Evolutionary conservation across 225 moss, liverwort and hornwort genomes (phyloP).

Genomic region (Pleurozium schreberi): DNA sequence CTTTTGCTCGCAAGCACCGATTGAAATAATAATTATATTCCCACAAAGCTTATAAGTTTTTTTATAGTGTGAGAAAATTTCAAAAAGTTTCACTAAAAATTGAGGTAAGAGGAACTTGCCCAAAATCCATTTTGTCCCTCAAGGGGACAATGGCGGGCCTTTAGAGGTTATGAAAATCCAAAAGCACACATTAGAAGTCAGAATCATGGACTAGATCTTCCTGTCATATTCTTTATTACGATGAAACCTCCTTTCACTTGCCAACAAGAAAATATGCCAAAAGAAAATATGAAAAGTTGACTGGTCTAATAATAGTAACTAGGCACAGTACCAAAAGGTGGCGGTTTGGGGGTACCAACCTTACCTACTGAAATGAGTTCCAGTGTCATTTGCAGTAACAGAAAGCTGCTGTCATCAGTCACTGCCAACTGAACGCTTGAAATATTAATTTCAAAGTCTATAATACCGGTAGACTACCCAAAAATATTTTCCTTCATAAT

Average conservation of each 20-base stretch:
- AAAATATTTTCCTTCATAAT: not conserved
- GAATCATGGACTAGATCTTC: too few species aligned
- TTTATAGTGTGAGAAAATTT: too few species aligned
- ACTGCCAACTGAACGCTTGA: not conserved
- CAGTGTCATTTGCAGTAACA: not conserved
- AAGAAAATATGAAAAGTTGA: not conserved
- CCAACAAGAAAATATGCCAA: not conserved
- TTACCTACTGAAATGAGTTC: not conserved
- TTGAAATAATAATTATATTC: too few species aligned
- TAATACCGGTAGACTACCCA: not conserved
- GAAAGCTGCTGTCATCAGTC: not conserved
- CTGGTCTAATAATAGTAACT: not conserved
- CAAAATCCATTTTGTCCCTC: too few species aligned
- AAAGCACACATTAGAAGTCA: too few species aligned
- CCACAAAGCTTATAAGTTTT: too few species aligned
- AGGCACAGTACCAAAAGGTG: not conserved
- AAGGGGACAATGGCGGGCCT: too few species aligned
- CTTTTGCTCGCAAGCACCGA: too few species aligned
- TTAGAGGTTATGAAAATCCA: too few species aligned
- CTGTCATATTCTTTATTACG: fast-evolving
- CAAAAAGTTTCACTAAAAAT: too few species aligned
- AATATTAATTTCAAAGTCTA: not conserved
- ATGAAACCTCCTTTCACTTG: not conserved
- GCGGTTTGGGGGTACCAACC: not conserved
- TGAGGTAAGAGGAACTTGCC: too few species aligned